phyloP scores from a whole-genome alignment of 257 asterid genomes.

The Linaria vulgaris region DNA sequence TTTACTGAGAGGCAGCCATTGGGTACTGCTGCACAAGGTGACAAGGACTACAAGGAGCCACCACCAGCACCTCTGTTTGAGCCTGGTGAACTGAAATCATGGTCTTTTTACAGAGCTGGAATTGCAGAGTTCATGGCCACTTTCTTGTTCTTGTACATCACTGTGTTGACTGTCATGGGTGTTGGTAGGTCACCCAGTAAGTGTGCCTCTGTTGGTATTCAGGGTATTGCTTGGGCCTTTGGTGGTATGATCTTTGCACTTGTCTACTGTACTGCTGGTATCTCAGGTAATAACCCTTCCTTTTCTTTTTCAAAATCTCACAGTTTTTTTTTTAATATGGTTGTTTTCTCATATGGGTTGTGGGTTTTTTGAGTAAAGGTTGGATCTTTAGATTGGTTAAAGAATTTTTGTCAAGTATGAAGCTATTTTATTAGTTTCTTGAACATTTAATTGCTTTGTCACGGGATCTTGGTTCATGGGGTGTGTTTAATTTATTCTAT shows the following conservation, averaged over 20 bases:
- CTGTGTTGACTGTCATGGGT: constrained; percentile 52
- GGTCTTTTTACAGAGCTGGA: constrained; percentile 58
- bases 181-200: constrained; percentile 34
- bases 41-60: constrained; percentile 50
- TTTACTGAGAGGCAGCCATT: constrained; percentile 43
- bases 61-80: constrained; percentile 52
- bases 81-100: constrained; percentile 49
- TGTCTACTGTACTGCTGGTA: constrained; percentile 58
- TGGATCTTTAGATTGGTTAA: neutral
- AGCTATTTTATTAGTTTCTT: no score
- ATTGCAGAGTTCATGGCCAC: constrained; percentile 56
- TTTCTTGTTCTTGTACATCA: constrained; percentile 47
- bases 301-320: no score
- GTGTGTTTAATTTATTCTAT: no score
- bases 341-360: no score
- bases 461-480: no score
- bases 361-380: neutral
- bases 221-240: constrained; percentile 59
- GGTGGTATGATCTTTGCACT: constrained; percentile 62
- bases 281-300: constrained; percentile 47
- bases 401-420: no score
- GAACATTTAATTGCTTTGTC: no score
- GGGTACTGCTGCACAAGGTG: constrained; percentile 53
- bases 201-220: constrained; percentile 52
- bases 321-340: no score